These are phyloP conservation scores for Noccaea bulbosa DNA, from an alignment of 345 rosid species.

Conservation along the genomic window DNA sequence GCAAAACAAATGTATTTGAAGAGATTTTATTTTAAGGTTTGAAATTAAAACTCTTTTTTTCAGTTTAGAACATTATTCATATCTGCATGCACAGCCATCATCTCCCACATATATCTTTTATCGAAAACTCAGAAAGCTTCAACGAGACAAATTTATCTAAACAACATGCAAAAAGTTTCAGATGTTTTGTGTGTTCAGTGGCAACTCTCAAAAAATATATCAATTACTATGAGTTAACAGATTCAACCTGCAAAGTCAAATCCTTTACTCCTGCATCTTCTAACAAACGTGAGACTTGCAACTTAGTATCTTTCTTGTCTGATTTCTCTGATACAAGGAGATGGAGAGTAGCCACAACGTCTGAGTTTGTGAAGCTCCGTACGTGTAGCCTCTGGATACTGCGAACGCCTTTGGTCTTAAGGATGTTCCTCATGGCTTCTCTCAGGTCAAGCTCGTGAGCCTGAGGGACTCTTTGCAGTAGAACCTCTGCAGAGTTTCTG, in stretches of 20 bases:
- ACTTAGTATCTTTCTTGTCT: constrained; percentile 61
- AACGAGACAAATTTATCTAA: constrained; percentile 7
- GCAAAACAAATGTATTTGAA: not conserved
- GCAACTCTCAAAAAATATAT: constrained; percentile 20
- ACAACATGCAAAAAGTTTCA: not conserved
- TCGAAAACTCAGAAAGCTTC: not conserved
- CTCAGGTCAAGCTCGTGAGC: constrained; percentile 64
- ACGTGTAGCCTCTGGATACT: constrained; percentile 76
- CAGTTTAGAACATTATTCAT: not conserved
- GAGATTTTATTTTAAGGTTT: not conserved
- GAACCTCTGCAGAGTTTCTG: constrained; percentile 86
- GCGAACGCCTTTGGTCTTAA: constrained; percentile 59
- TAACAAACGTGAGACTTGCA: constrained; percentile 60
- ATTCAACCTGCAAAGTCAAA: constrained; percentile 80
- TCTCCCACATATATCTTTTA: constrained; percentile 8
- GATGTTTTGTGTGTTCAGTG: constrained; percentile 9
- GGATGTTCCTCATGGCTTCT: constrained; percentile 57
- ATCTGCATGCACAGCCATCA: constrained; percentile 4
- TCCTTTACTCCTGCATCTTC: constrained; percentile 83
- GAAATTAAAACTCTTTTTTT: not conserved
- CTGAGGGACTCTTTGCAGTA: constrained; percentile 88
- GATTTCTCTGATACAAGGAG: constrained; percentile 68
- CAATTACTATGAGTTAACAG: constrained; percentile 37
- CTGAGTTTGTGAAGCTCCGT: constrained; percentile 89
- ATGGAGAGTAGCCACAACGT: constrained; percentile 77